Conservation (phyloP, 129 eudicot species). For the Helianthus annuus region HanXRQr2.0-SUNRISE NC_035442.2:166105641-166106140, state of each 20-base stretch:
- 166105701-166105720: neutral
- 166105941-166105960: neutral
- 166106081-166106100: slow-evolving; percentile 41
- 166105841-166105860: slow-evolving; percentile 52
- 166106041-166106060: slow-evolving; percentile 55
- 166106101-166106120: slow-evolving; percentile 32
- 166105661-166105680: slow-evolving; percentile 25
- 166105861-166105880: slow-evolving; percentile 49
- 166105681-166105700: slow-evolving; percentile 15
- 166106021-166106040: slow-evolving; percentile 44
- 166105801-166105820: slow-evolving; percentile 59
- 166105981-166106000: slow-evolving; percentile 64
- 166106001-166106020: slow-evolving; percentile 58
- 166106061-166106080: slow-evolving; percentile 48
- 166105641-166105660: too few relatives aligned
- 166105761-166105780: slow-evolving; percentile 78
- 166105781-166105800: slow-evolving; percentile 87
- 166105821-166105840: slow-evolving; percentile 62
- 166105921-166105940: slow-evolving; percentile 8
- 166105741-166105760: slow-evolving; percentile 19
- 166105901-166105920: slow-evolving; percentile 53
- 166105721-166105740: slow-evolving; percentile 4
- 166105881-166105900: slow-evolving; percentile 58
- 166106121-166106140: slow-evolving; percentile 17
- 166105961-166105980: slow-evolving; percentile 48